A percentile compares a stretch with the other conserved stretches of the same genome.
phyloP scores from a whole-genome alignment of 257 asterid species.

The Salvia splendens region DNA sequence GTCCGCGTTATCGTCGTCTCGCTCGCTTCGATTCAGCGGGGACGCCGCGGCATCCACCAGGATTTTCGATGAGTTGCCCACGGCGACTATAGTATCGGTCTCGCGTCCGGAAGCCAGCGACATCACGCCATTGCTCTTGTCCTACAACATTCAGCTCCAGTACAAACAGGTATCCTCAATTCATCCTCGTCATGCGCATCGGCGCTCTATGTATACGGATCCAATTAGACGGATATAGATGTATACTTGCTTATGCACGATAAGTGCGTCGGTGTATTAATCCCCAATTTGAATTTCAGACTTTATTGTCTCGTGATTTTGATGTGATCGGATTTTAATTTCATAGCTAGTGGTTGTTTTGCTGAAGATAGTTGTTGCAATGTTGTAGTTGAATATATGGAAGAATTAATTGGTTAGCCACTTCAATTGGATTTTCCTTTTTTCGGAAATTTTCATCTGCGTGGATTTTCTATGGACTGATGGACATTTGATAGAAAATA shows the following conservation, averaged over 20 bases:
- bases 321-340: neutral
- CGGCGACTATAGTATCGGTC: conserved; percentile 63
- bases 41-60: conserved; percentile 39
- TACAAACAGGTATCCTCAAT: conserved; percentile 66
- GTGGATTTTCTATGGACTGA: neutral
- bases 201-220: conserved; percentile 17
- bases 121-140: conserved; percentile 81
- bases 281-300: conserved; percentile 21
- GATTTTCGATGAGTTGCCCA: conserved; percentile 84
- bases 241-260: conserved; percentile 6
- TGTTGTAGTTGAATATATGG: neutral
- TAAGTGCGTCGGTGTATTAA: conserved; percentile 4
- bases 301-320: neutral
- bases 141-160: conserved; percentile 76
- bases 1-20: conserved; percentile 52
- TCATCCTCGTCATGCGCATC: conserved; percentile 8
- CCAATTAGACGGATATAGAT: neutral
- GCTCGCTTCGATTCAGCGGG: conserved; percentile 48
- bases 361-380: neutral
- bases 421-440: neutral
- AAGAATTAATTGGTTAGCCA: neutral
- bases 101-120: conserved; percentile 83
- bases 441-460: neutral
- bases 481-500: neutral
- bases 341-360: neutral